phyloP scores from a whole-genome alignment of 345 rosid species.

The Populus simonii region DNA sequence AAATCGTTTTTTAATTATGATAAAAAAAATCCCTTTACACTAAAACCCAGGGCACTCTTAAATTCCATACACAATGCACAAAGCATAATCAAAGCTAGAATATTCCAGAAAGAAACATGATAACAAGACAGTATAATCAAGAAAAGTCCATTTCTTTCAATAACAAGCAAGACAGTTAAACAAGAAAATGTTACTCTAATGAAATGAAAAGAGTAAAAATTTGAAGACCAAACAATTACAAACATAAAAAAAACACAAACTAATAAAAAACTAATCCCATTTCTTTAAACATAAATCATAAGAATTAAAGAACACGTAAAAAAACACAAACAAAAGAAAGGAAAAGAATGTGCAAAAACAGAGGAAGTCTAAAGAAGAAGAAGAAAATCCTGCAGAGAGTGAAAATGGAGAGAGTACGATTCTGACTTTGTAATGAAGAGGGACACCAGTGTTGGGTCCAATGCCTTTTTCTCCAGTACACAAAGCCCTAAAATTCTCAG shows the following conservation, averaged over 20 bases:
- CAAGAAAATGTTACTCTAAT: not conserved
- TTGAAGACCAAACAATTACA: not conserved
- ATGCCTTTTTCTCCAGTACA: conserved; percentile 28
- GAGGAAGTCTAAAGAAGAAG: not conserved
- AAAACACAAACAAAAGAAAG: no score
- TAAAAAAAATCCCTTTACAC: not conserved
- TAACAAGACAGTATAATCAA: not conserved
- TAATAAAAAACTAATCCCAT: not conserved
- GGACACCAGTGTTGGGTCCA: conserved; percentile 22
- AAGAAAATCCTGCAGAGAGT: not conserved
- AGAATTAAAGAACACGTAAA: not conserved
- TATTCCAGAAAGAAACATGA: not conserved
- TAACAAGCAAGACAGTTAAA: not conserved
- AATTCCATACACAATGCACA: not conserved
- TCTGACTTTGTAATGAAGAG: conserved; percentile 23
- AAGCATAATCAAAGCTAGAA: not conserved
- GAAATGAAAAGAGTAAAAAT: not conserved
- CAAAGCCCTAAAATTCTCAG: conserved; percentile 27
- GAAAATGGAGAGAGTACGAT: not conserved
- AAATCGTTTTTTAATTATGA: not conserved
- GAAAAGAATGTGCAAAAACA: not conserved
- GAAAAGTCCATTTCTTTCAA: not conserved
- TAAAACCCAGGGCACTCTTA: not conserved
- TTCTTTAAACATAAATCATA: not conserved
- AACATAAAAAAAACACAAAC: no score